These are phyloP conservation scores for Xanthoparmelia taractica DNA, from an alignment of 495 filamentous ascomycete species.

Conservation along the genomic window DNA sequence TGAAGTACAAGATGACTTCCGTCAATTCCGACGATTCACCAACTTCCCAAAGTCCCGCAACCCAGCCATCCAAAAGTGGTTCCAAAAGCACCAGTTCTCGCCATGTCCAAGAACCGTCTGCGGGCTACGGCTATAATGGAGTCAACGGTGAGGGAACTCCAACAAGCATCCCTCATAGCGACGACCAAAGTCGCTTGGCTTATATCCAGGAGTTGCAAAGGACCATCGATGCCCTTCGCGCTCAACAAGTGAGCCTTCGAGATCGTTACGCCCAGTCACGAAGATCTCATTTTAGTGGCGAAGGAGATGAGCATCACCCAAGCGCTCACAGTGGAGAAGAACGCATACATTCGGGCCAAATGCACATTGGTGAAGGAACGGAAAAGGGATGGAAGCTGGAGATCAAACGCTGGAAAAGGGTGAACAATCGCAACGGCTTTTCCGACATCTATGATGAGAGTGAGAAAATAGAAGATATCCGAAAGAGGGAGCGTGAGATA, in stretches of 20 bases:
- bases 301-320: constrained; percentile 6
- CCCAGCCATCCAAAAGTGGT: constrained; percentile 3
- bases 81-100: constrained; percentile 4
- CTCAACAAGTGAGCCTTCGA: constrained; percentile 3
- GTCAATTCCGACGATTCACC: constrained; percentile 6
- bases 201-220: constrained; percentile 15
- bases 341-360: not conserved
- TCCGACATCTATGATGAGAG: constrained; percentile 21
- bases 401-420: constrained; percentile 21
- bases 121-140: not conserved
- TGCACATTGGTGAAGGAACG: not conserved
- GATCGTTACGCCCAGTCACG: not conserved
- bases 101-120: not conserved
- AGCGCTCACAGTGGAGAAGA: not conserved
- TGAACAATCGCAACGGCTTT: constrained; percentile 18
- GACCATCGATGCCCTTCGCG: constrained; percentile 5
- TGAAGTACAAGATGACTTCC: constrained; percentile 1
- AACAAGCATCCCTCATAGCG: not conserved
- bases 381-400: constrained; percentile 20
- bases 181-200: constrained; percentile 2
- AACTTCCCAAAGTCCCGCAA: not conserved
- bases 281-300: not conserved
- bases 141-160: not conserved
- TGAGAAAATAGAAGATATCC: constrained; percentile 24
- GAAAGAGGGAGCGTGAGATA: constrained; percentile 15